Base-by-base conservation (phyloP, 768 basidiomycete species). In the Lactarius psammicola region DNA sequence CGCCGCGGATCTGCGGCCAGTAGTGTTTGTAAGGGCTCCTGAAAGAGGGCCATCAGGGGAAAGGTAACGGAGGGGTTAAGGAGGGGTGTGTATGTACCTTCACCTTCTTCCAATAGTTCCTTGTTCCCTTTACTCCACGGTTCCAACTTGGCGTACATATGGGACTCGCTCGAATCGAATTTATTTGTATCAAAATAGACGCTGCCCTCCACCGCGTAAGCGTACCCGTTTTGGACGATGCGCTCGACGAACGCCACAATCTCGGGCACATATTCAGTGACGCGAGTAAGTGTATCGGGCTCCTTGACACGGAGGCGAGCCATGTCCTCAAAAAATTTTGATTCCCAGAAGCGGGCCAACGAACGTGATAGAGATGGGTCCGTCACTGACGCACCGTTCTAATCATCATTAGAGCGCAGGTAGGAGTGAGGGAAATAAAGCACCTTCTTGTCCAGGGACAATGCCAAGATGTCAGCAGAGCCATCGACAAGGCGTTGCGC, bases 181-280 rank as follows among this genome's bases (percentile, higher is more conserved):
- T 84, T 82, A 56, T 78, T 77, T 0, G 93, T 95, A 76, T 97
- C 91, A 71, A 98, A 98, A 77, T 95, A 98, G 33, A 98, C 86
- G 75, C 89, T 94, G 18, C 94, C 94, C 68, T 84, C 82, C n/a
- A 79, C 79, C 59, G 80, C 85, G 73, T 91, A 90, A 15, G 73
- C 94, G 72, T 87, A 97, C 0, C 95, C 96, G 65, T 95, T 95
- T 62, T 84, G 78, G 65, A 97, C 80, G 73, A 98, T 92, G 30
- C 84, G 79, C 74, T 94, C 84, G 44, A 98, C 90, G 75, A 95
- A 99, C 4, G 84, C 76, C 58, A 95, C 92, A 69, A 98, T 92
- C 77, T 98, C 95, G 4, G 95, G 93, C 9, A 99, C 89, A 76
- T 94, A 99, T 77, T 98, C 97, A 1, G 95, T 95, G 6, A 98